These are phyloP conservation scores for Colletotrichum lindemuthianum DNA, from an alignment of 2,329 filamentous ascomycete species.

Conservation along the genomic window DNA sequence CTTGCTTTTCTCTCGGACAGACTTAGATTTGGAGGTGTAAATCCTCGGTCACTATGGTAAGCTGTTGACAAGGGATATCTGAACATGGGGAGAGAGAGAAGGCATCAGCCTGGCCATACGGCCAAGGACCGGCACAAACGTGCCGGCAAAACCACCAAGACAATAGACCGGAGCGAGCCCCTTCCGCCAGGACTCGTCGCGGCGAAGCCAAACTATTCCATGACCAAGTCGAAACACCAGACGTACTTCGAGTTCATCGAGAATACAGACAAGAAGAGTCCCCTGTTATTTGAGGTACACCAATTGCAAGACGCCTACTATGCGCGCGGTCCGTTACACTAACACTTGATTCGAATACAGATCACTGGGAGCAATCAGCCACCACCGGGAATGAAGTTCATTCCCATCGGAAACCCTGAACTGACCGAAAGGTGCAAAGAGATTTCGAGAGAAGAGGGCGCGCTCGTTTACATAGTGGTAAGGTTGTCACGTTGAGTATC, in stretches of 20 bases:
- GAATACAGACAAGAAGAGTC: conserved; percentile 72
- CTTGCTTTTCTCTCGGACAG: conserved; percentile 6
- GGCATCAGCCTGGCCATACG: conserved; percentile 26
- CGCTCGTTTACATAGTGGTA: conserved; percentile 75
- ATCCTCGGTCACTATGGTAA: conserved; percentile 34
- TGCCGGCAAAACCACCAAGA: conserved; percentile 19
- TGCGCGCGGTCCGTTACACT: conserved; percentile 10
- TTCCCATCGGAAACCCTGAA: conserved; percentile 70
- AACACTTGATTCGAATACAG: conserved; percentile 46
- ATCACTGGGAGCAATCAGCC: conserved; percentile 61
- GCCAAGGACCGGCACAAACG: conserved; percentile 36
- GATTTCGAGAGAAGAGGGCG: conserved; percentile 68
- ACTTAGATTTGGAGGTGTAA: conserved; percentile 1
- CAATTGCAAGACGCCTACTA: conserved; percentile 4
- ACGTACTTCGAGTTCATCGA: conserved; percentile 73
- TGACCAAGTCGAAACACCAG: conserved; percentile 65
- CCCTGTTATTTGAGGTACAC: conserved; percentile 69
- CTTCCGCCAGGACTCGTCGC: conserved; percentile 49
- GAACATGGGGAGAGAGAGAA: conserved; percentile 38
- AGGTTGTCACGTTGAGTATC: conserved; percentile 37
- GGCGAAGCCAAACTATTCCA: conserved; percentile 43
- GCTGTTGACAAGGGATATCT: conserved; percentile 20
- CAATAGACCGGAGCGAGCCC: conserved; percentile 45
- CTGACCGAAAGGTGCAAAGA: conserved; percentile 72
- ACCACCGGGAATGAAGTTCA: conserved; percentile 70